phyloP scores from a whole-genome alignment of 2,329 filamentous ascomycete genomes.

The Apiospora koreana region DNA sequence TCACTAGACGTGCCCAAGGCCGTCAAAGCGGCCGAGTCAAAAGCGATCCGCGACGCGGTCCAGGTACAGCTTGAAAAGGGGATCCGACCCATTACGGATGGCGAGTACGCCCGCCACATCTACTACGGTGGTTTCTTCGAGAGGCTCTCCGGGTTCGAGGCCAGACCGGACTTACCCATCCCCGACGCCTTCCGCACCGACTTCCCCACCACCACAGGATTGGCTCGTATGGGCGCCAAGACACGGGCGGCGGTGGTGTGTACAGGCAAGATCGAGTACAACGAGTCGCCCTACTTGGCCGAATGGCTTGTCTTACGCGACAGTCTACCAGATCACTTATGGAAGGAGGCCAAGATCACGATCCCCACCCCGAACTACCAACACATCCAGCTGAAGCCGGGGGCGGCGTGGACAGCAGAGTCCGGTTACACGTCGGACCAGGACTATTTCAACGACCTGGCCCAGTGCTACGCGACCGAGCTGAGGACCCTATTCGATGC shows the following conservation, averaged over 20 bases:
- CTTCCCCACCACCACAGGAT: slow-evolving; percentile 39
- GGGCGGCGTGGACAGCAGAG: slow-evolving; percentile 46
- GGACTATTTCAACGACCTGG: slow-evolving; percentile 56
- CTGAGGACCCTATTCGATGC: slow-evolving; percentile 53
- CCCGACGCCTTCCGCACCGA: slow-evolving; percentile 63
- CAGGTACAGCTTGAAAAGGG: slow-evolving; percentile 64
- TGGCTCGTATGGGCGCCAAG: slow-evolving; percentile 29
- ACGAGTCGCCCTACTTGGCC: slow-evolving; percentile 41
- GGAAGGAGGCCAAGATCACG: slow-evolving; percentile 64
- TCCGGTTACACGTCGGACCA: slow-evolving; percentile 51
- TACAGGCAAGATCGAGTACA: slow-evolving; percentile 38
- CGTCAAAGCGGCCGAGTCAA: slow-evolving; percentile 57
- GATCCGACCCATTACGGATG: slow-evolving; percentile 65
- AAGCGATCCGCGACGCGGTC: slow-evolving; percentile 65
- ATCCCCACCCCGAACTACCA: slow-evolving; percentile 65
- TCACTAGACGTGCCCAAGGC: slow-evolving; percentile 27
- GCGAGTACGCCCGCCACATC: slow-evolving; percentile 63
- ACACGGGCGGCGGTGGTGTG: slow-evolving; percentile 38
- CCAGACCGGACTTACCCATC: slow-evolving; percentile 59
- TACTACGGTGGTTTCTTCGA: slow-evolving; percentile 53
- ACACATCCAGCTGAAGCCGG: slow-evolving; percentile 60
- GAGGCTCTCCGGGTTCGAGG: slow-evolving; percentile 48
- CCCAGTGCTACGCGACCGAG: slow-evolving; percentile 53
- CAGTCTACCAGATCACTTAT: slow-evolving; percentile 52
- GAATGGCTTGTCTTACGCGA: slow-evolving; percentile 39